Conservation (phyloP, 1,139 yeast species). For the Candida glucosophila region DNA sequence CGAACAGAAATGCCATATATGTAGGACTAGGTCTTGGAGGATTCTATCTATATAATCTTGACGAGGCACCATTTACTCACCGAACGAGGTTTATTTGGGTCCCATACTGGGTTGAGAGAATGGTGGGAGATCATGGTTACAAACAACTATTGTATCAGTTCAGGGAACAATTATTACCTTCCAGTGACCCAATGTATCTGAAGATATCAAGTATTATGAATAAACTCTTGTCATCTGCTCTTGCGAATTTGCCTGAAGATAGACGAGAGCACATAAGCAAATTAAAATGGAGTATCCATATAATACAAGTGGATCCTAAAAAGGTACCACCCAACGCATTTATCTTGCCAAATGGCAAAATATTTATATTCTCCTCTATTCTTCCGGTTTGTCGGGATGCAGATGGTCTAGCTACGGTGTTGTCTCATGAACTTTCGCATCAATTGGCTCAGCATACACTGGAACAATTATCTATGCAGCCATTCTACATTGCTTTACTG, state of each 20-base stretch:
- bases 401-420: conserved; percentile 88
- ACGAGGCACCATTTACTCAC: conserved; percentile 77
- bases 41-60: conserved; percentile 56
- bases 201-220: conserved; percentile 55
- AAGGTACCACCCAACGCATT: conserved; percentile 84
- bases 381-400: conserved; percentile 72
- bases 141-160: conserved; percentile 47
- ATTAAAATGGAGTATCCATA: conserved; percentile 74
- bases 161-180: conserved; percentile 38
- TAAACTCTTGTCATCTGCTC: conserved; percentile 53
- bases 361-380: conserved; percentile 77
- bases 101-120: conserved; percentile 56
- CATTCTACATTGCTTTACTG: conserved; percentile 46
- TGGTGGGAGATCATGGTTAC: conserved; percentile 65
- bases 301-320: conserved; percentile 55
- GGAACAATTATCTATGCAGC: conserved; percentile 66
- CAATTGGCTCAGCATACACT: conserved; percentile 88
- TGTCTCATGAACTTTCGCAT: conserved; percentile 90
- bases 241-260: conserved; percentile 22
- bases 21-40: conserved; percentile 17
- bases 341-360: conserved; percentile 92
- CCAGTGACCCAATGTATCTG: conserved; percentile 43
- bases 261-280: conserved; percentile 27
- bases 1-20: conserved; percentile 14
- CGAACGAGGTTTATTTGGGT: conserved; percentile 68